A percentile compares a stretch with the other conserved stretches of the same genome.
Conservation (phyloP, 139 green algal species). For the Edaphochlamys debaryana region DNA sequence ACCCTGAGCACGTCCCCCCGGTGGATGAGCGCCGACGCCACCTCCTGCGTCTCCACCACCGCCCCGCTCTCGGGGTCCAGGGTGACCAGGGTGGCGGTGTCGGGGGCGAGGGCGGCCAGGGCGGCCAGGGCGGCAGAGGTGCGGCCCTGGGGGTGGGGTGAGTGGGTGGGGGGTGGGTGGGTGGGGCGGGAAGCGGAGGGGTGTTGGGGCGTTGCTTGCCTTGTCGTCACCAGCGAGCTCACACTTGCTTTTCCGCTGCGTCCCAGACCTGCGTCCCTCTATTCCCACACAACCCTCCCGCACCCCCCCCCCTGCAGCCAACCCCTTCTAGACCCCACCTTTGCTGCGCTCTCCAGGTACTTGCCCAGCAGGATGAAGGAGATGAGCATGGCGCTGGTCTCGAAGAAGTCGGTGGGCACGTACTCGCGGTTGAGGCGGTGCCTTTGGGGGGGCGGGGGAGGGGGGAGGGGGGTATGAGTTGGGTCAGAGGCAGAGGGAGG, state of each 20-base stretch:
- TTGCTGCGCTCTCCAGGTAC: constrained; percentile 80
- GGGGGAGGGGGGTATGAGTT: not conserved
- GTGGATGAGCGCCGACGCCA: constrained; percentile 87
- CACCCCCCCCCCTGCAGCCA: not conserved
- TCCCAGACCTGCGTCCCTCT: too few relatives aligned
- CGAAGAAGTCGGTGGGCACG: constrained; percentile 95
- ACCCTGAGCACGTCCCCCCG: constrained; percentile 91
- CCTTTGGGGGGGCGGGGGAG: not conserved
- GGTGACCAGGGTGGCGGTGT: constrained; percentile 77
- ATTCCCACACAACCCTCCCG: too few relatives aligned
- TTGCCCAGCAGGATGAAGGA: constrained; percentile 97
- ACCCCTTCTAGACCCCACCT: constrained; percentile 29
- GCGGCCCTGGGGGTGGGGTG: constrained; percentile 44
- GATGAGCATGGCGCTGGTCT: constrained; percentile 97
- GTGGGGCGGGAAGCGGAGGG: too few relatives aligned
- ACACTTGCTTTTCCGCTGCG: too few relatives aligned
- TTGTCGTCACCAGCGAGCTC: too few relatives aligned
- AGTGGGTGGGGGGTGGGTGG: not conserved
- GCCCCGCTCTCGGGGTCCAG: constrained; percentile 63
- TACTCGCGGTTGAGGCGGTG: constrained; percentile 49
- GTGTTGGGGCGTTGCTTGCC: too few relatives aligned
- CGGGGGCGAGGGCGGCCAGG: constrained; percentile 82
- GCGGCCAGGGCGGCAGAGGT: constrained; percentile 83
- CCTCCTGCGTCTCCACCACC: constrained; percentile 69
- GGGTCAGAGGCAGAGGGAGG: too few relatives aligned